Base-by-base conservation (phyloP, 306 rosid genomes). In the Crataegus laevigata region DNA sequence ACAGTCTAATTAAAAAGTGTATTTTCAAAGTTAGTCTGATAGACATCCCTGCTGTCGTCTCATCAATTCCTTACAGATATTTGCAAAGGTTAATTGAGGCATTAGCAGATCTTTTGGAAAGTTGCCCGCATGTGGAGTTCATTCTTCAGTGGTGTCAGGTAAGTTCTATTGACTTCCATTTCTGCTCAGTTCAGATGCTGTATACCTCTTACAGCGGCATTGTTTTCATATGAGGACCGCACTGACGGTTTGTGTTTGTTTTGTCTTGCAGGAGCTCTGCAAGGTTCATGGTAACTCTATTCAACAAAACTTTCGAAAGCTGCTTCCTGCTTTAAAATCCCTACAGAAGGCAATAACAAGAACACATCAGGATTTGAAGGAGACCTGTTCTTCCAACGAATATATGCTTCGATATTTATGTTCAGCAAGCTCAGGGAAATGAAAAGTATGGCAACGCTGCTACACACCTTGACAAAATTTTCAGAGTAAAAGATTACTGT, bases 71-170 rank as follows among this genome's bases (percentile, higher is more conserved):
- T 45, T 76, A 47, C 40, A 84, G 84, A 79, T 90, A 94, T 84
- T 79, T 92, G 82, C 93, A 89, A 82, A 91, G 97, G 59, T 79
- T 94, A 80, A 82, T 92, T 9, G 93, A 90, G 65, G 96, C 94
- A 66, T 84, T 92, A 66, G 97, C 97, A 21, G 90, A 91, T 80
- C 92, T 92, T 47, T 75, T 96, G 57, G 98, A 96, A 85, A 85
- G 82, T 54, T 86, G 92, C 71, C 96, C 91, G 1, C 99, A 96
- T 86, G 73, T 96, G 82, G 99, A 96, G 87, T 96, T 92, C 80
- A 79, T 92, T 58, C 96, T 96, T 47, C 75, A 87, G 72, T 96
- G 98, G 98, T 84, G 81, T 88, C 97, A 89, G 96, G 99, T 91
- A 78, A 43, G 17, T 63, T 40, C 61, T 68, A 40, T 11, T 18